These are phyloP conservation scores for Gonapodya sp. DNA, from an alignment of 192 early-diverging fungal genomes.

Conservation along the genomic window DNA sequence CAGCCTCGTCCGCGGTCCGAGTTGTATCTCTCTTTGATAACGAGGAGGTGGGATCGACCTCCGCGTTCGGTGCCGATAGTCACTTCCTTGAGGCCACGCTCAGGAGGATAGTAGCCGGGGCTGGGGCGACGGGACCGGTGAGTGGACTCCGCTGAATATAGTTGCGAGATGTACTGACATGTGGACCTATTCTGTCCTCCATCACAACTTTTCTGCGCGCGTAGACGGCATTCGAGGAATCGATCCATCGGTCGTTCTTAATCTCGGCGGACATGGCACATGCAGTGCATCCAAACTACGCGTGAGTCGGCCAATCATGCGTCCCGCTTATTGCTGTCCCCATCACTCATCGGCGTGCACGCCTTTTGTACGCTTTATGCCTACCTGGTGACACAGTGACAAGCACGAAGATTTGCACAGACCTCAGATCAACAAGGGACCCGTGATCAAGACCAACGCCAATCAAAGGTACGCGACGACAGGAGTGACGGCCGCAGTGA, in stretches of 20 bases:
- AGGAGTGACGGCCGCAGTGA: constrained; percentile 33
- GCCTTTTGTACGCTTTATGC: background rate
- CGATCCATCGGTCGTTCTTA: constrained; percentile 73
- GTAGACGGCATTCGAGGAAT: constrained; percentile 67
- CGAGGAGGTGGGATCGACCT: constrained; percentile 89
- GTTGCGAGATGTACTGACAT: too few species aligned
- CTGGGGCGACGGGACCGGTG: background rate
- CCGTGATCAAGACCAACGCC: constrained; percentile 94
- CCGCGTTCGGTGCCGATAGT: constrained; percentile 91
- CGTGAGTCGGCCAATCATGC: background rate
- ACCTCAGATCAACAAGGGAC: constrained; percentile 83
- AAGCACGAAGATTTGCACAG: constrained; percentile 92
- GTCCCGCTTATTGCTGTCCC: background rate
- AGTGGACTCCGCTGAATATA: background rate
- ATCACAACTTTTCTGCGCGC: background rate
- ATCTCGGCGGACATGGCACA: constrained; percentile 61
- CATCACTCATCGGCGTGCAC: background rate
- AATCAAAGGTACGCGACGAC: constrained; percentile 78
- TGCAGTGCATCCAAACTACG: constrained; percentile 79
- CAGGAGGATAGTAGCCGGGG: constrained; percentile 38
- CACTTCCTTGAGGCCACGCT: constrained; percentile 68
- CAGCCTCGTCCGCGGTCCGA: constrained; percentile 24
- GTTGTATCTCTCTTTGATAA: constrained; percentile 93
- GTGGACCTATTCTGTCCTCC: too few species aligned
- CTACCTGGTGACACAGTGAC: constrained; percentile 45